Conservation (phyloP, 345 rosid species). For the Eucalyptus regnans region DNA sequence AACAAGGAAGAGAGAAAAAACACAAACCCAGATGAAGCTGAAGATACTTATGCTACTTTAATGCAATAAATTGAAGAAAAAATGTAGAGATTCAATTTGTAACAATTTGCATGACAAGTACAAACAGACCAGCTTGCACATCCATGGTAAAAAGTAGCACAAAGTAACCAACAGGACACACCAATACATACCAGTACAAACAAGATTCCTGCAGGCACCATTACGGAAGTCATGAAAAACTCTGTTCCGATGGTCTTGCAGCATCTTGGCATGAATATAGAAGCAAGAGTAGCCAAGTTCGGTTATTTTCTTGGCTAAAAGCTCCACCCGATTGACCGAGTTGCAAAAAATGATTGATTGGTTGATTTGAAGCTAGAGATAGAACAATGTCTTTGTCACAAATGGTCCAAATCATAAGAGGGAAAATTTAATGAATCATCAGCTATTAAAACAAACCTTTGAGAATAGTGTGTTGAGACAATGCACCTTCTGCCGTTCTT, state of each 20-base stretch:
- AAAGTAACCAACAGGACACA: not conserved
- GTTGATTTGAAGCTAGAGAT: constrained; percentile 91
- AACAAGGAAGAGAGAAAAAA: not conserved
- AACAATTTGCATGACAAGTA: not conserved
- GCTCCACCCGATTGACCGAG: constrained; percentile 94
- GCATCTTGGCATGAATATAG: constrained; percentile 97
- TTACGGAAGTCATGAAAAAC: constrained; percentile 99
- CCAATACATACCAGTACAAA: constrained; percentile 72
- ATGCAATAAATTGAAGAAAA: not conserved
- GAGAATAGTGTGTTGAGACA: constrained; percentile 98
- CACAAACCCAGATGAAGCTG: not conserved
- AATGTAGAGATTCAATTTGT: not conserved
- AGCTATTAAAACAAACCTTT: constrained; percentile 47
- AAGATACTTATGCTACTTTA: not conserved
- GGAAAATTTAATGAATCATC: not conserved
- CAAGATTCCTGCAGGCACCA: constrained; percentile 99
- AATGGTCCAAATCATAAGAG: not conserved
- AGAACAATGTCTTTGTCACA: not conserved
- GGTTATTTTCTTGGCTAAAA: constrained; percentile 97
- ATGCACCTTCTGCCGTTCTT: constrained; percentile 99
- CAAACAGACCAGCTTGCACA: not conserved
- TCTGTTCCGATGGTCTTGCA: constrained; percentile 99
- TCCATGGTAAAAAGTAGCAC: not conserved
- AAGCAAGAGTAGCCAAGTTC: constrained; percentile 99
- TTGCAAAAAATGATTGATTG: constrained; percentile 99